Evolutionary conservation across 108 stramenopile species (phyloP).

Genomic region (Parietichytrium sp.): DNA sequence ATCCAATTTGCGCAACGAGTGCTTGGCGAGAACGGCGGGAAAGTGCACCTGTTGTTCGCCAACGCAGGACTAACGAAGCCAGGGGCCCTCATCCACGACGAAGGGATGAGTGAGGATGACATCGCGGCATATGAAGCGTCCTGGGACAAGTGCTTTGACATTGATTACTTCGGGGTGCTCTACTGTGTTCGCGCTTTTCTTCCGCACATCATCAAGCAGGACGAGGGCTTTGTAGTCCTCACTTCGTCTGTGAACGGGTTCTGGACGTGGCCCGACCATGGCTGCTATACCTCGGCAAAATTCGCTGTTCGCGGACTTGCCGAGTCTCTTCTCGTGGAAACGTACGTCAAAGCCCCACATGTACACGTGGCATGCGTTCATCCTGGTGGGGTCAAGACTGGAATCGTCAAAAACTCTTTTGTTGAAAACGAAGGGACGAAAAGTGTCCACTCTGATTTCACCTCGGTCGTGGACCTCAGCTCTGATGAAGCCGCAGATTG

Average conservation of each 20-base stretch:
- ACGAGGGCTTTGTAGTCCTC: not conserved
- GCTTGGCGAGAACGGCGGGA: not conserved
- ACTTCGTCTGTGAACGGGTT: not conserved
- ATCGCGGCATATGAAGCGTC: not conserved
- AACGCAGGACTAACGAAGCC: not conserved
- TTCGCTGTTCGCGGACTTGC: constrained; percentile 29
- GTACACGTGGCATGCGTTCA: constrained; percentile 35
- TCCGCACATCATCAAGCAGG: constrained; percentile 22
- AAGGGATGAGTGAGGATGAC: not conserved
- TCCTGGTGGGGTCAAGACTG: not conserved
- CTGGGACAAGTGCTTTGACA: constrained; percentile 21
- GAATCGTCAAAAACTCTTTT: not conserved
- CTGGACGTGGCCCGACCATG: constrained; percentile 36
- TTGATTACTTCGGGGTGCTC: constrained; percentile 38
- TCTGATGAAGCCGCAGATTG: not conserved
- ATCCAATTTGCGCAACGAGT: not conserved
- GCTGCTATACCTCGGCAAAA: constrained; percentile 7
- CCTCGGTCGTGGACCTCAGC: not conserved
- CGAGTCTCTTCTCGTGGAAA: constrained; percentile 4
- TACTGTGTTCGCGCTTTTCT: constrained; percentile 24
- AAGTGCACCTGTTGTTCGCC: not conserved
- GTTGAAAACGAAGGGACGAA: not conserved
- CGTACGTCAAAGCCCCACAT: constrained; percentile 29
- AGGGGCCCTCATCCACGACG: not conserved
- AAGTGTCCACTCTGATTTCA: not conserved